A percentile compares a stretch with the other conserved stretches of the same genome.
Conservation (phyloP, 148 eudicot genomes). For the Limonium bicolor region DNA sequence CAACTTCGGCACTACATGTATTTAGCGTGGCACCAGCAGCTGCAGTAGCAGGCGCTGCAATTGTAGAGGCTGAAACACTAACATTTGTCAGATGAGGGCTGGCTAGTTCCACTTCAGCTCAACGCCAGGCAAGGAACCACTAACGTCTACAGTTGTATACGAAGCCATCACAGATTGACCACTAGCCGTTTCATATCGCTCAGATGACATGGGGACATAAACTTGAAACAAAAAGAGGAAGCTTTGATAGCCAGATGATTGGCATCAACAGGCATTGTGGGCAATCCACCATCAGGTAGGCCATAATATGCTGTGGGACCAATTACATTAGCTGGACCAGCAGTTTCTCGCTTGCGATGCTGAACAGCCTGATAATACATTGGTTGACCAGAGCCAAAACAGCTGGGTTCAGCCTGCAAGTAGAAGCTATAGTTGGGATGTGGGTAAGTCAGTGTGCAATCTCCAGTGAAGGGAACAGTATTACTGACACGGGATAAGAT, state of each 20-base stretch:
- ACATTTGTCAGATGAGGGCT: constrained; percentile 40
- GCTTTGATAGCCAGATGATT: constrained; percentile 15
- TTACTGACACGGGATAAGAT: constrained; percentile 24
- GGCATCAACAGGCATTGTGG: constrained; percentile 18
- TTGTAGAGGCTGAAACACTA: constrained; percentile 24
- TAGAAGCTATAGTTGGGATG: constrained; percentile 25
- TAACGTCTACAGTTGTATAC: constrained; percentile 28
- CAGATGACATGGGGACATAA: constrained; percentile 12
- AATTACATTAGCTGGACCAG: constrained; percentile 27
- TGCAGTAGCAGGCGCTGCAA: constrained; percentile 17
- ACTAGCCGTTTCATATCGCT: constrained; percentile 11
- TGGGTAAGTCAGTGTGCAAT: constrained; percentile 30
- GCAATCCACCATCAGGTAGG: constrained; percentile 31
- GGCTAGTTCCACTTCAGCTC: constrained; percentile 14
- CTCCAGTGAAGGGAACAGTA: constrained; percentile 31
- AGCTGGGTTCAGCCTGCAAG: constrained; percentile 31
- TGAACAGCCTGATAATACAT: constrained; percentile 35
- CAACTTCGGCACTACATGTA: too few relatives aligned
- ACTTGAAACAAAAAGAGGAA: constrained; percentile 33
- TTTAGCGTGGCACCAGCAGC: too few relatives aligned
- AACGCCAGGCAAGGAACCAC: constrained; percentile 69
- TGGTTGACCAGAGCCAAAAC: constrained; percentile 20
- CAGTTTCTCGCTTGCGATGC: constrained; percentile 17
- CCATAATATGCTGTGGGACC: constrained; percentile 44
- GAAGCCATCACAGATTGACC: constrained; percentile 10